Percentiles rank a stretch among this genome's conserved stretches.
Evolutionary conservation across 495 filamentous ascomycete genomes (phyloP).

Genomic region (Neurospora cerealis): DNA sequence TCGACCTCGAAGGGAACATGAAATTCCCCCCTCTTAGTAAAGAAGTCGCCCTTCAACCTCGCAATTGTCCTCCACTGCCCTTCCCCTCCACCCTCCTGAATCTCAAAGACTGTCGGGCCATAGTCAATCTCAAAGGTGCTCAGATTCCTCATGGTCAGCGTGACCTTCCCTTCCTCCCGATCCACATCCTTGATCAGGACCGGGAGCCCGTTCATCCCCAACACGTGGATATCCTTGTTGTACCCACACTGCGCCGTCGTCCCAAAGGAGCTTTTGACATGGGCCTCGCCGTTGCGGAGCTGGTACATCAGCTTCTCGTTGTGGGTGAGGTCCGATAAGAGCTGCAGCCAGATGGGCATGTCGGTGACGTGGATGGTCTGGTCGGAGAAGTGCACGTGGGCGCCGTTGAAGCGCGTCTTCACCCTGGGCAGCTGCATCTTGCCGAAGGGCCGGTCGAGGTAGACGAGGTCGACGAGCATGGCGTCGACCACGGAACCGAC

Average conservation of each 20-base stretch:
- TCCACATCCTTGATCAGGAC: conserved; percentile 5
- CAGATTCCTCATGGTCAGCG: conserved; percentile 16
- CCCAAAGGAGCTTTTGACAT: background rate
- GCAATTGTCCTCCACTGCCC: conserved; percentile 8
- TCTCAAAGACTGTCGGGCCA: conserved; percentile 20
- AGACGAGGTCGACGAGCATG: conserved; percentile 22
- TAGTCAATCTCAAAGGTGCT: conserved; percentile 22
- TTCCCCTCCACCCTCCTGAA: conserved; percentile 9
- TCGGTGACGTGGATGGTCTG: conserved; percentile 20
- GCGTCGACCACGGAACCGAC: conserved; percentile 10
- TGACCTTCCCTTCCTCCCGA: conserved; percentile 1
- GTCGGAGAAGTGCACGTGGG: conserved; percentile 12
- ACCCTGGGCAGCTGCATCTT: conserved; percentile 19
- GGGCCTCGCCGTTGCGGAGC: conserved; percentile 16
- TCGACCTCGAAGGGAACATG: background rate
- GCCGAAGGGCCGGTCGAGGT: conserved; percentile 13
- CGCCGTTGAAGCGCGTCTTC: conserved; percentile 9
- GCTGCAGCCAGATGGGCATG: conserved; percentile 12
- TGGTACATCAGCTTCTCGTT: conserved; percentile 5
- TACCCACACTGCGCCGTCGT: conserved; percentile 4
- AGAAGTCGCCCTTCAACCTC: conserved; percentile 16
- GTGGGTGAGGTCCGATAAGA: conserved; percentile 12
- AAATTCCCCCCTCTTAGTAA: conserved; percentile 8
- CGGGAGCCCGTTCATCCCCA: conserved; percentile 17
- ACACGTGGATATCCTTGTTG: conserved; percentile 15